Evolutionary conservation across 768 basidiomycete species (phyloP).

Genomic region (Pulveroboletus sp.): DNA sequence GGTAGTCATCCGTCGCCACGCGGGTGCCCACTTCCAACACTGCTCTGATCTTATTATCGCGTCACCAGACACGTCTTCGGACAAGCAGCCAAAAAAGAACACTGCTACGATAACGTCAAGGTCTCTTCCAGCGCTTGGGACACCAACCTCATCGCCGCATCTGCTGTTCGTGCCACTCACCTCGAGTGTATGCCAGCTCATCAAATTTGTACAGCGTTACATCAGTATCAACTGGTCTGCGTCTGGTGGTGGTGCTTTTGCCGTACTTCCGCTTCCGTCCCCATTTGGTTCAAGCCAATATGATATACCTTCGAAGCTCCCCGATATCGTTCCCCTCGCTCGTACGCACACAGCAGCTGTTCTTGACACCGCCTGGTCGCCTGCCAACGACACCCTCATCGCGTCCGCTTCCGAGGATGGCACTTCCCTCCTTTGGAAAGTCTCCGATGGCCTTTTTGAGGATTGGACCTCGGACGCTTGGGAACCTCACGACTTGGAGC

Average conservation of each 20-base stretch:
- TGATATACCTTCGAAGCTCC: constrained; percentile 70
- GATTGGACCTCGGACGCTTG: constrained; percentile 84
- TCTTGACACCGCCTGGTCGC: constrained; percentile 96
- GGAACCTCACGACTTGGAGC: constrained; percentile 79
- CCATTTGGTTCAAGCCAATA: constrained; percentile 52
- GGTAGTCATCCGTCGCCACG: background rate
- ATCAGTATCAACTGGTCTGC: constrained; percentile 93
- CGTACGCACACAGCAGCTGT: constrained; percentile 80
- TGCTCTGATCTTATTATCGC: background rate
- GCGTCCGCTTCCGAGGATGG: constrained; percentile 95
- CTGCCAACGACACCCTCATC: constrained; percentile 86
- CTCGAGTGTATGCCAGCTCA: background rate
- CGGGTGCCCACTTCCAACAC: background rate
- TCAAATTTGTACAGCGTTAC: constrained; percentile 52
- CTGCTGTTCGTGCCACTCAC: constrained; percentile 45
- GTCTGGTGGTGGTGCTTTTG: constrained; percentile 90
- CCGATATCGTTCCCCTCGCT: constrained; percentile 88
- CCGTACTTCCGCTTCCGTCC: constrained; percentile 82
- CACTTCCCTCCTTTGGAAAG: constrained; percentile 88
- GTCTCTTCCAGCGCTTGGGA: constrained; percentile 92
- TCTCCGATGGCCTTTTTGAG: constrained; percentile 62
- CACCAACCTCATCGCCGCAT: constrained; percentile 86
- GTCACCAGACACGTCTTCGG: constrained; percentile 82
- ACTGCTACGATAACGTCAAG: constrained; percentile 77
- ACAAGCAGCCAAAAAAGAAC: constrained; percentile 80